Conservation (phyloP, 495 filamentous ascomycete species). For the Podospora fimiseda region DNA sequence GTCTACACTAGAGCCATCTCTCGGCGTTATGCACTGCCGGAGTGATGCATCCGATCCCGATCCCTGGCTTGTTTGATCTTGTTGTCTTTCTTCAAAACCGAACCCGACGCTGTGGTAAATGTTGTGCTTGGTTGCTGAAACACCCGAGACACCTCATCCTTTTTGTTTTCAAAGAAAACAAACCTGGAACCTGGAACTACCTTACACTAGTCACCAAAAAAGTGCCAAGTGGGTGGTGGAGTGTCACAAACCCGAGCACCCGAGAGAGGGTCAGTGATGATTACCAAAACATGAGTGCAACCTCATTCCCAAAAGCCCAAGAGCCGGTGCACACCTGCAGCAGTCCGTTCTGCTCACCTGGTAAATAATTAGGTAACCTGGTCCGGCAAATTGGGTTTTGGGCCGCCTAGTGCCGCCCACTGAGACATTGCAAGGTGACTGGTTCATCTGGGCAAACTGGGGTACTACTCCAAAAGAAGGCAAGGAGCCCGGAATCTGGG, state of each 20-base stretch:
- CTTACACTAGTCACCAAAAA: no score
- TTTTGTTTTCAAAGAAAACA: no score
- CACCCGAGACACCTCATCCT: neutral
- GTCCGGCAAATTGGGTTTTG: neutral
- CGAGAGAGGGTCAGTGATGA: no score
- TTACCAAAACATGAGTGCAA: no score
- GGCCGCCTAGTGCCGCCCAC: neutral
- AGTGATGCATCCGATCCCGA: neutral
- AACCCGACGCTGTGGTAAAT: neutral
- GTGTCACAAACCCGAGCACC: no score
- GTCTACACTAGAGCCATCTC: neutral
- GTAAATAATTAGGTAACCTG: no score
- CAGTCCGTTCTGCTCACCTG: no score
- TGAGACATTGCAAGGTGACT: neutral
- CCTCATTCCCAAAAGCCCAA: neutral
- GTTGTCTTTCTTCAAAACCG: neutral
- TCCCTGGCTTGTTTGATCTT: neutral
- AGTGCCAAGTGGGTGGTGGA: no score
- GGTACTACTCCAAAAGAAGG: neutral
- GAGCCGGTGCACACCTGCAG: neutral
- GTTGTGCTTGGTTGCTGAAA: neutral
- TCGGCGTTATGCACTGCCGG: neutral
- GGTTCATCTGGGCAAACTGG: neutral
- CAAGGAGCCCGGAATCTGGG: neutral
- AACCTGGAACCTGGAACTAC: no score